Conservation (phyloP, 2,329 filamentous ascomycete genomes). For the Penicillium expansum region DNA sequence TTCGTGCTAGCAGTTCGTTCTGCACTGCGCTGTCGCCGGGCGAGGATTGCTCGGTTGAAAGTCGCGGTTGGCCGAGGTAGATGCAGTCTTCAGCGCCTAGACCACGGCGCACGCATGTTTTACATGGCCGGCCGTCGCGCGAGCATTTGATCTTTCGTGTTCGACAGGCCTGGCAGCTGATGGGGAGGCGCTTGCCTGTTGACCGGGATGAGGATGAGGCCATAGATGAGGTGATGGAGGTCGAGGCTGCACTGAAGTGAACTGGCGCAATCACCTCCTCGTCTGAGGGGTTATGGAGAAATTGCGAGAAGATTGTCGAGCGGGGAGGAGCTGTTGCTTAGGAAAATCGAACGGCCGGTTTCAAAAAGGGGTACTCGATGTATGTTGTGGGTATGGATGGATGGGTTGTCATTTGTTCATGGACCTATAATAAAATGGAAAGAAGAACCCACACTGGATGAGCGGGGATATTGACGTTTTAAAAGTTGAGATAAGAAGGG, state of each 20-base stretch:
- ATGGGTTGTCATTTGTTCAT: neutral
- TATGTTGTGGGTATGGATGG: neutral
- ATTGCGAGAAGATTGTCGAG: neutral
- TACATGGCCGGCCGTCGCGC: conserved; percentile 40
- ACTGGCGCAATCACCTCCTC: neutral
- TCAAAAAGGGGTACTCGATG: neutral
- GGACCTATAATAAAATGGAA: neutral
- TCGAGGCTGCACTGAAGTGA: neutral
- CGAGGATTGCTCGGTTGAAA: conserved; percentile 27
- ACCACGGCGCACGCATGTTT: conserved; percentile 41
- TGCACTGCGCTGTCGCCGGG: conserved; percentile 27
- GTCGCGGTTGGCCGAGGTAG: conserved; percentile 36
- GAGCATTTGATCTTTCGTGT: conserved; percentile 42
- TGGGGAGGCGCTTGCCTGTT: conserved; percentile 37
- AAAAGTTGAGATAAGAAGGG: neutral
- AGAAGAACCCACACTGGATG: neutral
- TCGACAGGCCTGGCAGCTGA: conserved; percentile 44
- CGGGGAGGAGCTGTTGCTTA: neutral
- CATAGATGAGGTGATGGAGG: conserved; percentile 16
- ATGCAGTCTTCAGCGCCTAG: conserved; percentile 39
- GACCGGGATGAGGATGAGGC: conserved; percentile 28
- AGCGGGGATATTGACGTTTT: conserved; percentile 1
- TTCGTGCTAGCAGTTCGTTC: conserved; percentile 34
- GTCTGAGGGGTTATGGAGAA: neutral
- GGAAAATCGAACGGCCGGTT: neutral